Conservation (phyloP, 257 asterid species). For the Leonotis leonurus region DNA sequence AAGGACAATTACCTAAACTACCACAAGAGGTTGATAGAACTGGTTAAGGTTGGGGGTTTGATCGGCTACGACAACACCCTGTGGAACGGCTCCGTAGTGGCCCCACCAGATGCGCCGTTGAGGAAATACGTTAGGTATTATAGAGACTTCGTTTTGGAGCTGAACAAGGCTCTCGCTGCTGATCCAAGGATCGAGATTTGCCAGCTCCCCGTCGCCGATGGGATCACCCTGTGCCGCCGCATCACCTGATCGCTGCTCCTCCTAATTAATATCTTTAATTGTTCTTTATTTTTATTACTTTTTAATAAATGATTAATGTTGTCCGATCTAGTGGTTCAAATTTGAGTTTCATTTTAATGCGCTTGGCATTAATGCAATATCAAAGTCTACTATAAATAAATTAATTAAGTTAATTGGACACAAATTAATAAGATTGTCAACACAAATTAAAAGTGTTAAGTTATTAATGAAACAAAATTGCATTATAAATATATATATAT, state of each 20-base stretch:
- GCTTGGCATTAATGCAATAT: too few relatives aligned
- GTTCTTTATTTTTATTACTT: too few relatives aligned
- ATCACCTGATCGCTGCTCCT: slow-evolving; percentile 28
- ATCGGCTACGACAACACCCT: slow-evolving; percentile 89
- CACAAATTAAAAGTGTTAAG: too few relatives aligned
- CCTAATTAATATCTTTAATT: too few relatives aligned
- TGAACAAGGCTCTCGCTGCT: slow-evolving; percentile 73
- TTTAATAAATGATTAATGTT: too few relatives aligned
- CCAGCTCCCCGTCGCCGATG: slow-evolving; percentile 87
- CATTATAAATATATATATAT: too few relatives aligned
- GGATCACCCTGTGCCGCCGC: slow-evolving; percentile 88
- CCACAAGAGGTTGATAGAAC: slow-evolving; percentile 65
- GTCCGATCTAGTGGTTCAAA: too few relatives aligned
- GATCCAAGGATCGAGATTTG: slow-evolving; percentile 86
- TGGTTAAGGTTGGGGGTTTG: slow-evolving; percentile 74
- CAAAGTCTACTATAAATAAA: too few relatives aligned
- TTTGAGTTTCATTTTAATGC: too few relatives aligned
- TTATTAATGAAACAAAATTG: too few relatives aligned
- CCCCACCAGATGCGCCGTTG: slow-evolving; percentile 78
- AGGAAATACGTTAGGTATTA: slow-evolving; percentile 72
- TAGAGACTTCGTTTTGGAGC: slow-evolving; percentile 71
- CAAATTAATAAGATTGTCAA: too few relatives aligned
- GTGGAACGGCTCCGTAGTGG: slow-evolving; percentile 85
- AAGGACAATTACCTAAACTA: slow-evolving; percentile 77
- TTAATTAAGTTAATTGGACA: too few relatives aligned